These are phyloP conservation scores for Colletotrichum sidae DNA, from an alignment of 2,329 filamentous ascomycete species.

Conservation along the genomic window DNA sequence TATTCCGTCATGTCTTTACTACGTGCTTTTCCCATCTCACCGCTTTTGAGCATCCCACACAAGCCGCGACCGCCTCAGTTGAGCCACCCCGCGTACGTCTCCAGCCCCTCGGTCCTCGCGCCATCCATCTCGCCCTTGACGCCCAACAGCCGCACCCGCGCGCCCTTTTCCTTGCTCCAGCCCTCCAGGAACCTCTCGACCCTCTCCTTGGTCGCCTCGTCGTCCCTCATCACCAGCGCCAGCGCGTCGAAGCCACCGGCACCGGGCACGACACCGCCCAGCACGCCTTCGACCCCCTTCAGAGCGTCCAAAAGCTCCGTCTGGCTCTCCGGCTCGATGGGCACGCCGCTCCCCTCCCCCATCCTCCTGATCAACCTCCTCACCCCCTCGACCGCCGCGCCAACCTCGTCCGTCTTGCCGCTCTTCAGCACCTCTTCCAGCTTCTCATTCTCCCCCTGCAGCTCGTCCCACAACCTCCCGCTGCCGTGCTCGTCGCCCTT, in stretches of 20 bases:
- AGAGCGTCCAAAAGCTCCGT: conserved; percentile 85
- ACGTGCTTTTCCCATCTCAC: too few species aligned
- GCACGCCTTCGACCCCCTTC: conserved; percentile 78
- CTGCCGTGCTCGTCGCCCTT: conserved; percentile 73
- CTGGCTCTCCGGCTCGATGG: conserved; percentile 90
- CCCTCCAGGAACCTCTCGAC: conserved; percentile 71
- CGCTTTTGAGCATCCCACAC: too few species aligned
- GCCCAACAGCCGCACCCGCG: conserved; percentile 74
- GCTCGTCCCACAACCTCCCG: conserved; percentile 75
- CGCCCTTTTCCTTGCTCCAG: conserved; percentile 72
- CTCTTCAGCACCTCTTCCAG: conserved; percentile 74
- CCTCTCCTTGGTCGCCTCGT: conserved; percentile 68
- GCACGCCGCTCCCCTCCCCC: conserved; percentile 79
- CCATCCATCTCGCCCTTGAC: conserved; percentile 82
- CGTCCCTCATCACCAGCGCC: conserved; percentile 81
- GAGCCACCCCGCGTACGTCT: conserved; percentile 59
- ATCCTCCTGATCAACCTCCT: conserved; percentile 79
- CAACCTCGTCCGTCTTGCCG: conserved; percentile 56
- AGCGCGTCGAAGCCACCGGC: conserved; percentile 92
- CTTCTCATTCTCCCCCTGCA: conserved; percentile 80
- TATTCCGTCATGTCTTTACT: too few species aligned
- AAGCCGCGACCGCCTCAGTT: conserved; percentile 11
- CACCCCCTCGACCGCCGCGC: conserved; percentile 59
- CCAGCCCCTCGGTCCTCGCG: conserved; percentile 58
- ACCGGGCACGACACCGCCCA: conserved; percentile 92